Percentiles rank a stretch among this genome's conserved stretches.
Evolutionary conservation across 305 asterid genomes (phyloP).

Genomic region (Solanum hybrid): DNA sequence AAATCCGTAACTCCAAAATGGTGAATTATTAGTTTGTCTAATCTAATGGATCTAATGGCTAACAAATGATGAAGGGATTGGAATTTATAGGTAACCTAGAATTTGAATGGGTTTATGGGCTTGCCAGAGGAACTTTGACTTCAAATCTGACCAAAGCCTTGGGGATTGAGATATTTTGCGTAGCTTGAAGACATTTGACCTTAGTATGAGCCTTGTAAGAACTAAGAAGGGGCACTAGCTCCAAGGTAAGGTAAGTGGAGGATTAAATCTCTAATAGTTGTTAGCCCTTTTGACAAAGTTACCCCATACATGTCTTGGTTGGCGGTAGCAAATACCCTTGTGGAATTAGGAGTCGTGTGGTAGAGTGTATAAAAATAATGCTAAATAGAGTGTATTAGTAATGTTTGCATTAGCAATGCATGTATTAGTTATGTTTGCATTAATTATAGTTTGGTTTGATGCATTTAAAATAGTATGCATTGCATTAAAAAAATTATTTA

Average conservation of each 20-base stretch:
- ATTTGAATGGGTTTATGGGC: neutral
- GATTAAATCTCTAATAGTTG: neutral
- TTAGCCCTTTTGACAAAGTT: neutral
- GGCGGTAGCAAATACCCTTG: neutral
- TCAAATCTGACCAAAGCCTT: neutral
- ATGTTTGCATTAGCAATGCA: no score
- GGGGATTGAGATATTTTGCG: neutral
- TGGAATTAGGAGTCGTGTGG: neutral
- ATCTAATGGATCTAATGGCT: neutral
- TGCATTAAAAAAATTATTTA: no score
- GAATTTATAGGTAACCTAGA: neutral
- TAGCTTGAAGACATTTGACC: neutral
- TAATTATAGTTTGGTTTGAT: no score
- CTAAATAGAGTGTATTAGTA: no score
- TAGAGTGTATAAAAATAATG: no score
- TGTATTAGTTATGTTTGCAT: no score
- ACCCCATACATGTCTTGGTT: neutral
- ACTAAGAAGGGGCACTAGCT: neutral
- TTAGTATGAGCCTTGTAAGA: neutral
- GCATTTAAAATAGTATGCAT: no score
- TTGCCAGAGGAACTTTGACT: neutral
- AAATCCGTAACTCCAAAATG: neutral
- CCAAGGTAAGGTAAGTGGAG: neutral
- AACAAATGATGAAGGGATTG: neutral
- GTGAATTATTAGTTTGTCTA: neutral